A percentile compares a stretch with the other conserved stretches of the same genome.
Evolutionary conservation across 306 rosid genomes (phyloP).

Genomic region (Cucumis sativus): DNA sequence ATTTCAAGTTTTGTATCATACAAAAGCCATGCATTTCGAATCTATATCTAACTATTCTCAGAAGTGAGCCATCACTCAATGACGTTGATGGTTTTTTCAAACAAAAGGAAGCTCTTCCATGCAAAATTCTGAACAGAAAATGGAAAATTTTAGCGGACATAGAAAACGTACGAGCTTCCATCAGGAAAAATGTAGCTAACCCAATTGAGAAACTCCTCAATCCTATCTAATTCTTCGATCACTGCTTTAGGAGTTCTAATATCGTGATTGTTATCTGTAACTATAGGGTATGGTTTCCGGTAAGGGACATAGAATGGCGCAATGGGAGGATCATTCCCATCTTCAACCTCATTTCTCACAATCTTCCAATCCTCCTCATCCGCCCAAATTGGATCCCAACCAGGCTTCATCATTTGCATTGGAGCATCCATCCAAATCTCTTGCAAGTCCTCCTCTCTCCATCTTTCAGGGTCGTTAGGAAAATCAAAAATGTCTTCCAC

Average conservation of each 20-base stretch:
- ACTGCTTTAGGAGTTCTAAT: conserved; percentile 39
- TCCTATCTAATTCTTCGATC: conserved; percentile 81
- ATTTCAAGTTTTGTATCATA: neutral
- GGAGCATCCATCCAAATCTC: conserved; percentile 78
- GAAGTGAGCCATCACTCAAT: neutral
- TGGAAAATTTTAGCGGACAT: neutral
- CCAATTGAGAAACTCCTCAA: conserved; percentile 88
- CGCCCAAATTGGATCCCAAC: conserved; percentile 84
- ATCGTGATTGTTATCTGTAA: conserved; percentile 45
- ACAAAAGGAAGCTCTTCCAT: neutral
- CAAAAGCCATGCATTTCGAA: neutral
- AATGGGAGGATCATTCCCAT: conserved; percentile 47
- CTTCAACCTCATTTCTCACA: conserved; percentile 26
- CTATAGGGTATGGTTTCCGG: conserved; percentile 41
- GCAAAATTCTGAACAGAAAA: neutral
- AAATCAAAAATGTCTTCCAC: conserved; percentile 40
- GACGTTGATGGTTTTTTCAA: neutral
- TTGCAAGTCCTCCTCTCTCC: conserved; percentile 57
- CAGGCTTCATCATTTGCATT: conserved; percentile 31
- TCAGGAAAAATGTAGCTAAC: conserved; percentile 79
- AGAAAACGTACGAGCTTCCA: conserved; percentile 65
- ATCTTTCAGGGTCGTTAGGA: conserved; percentile 57
- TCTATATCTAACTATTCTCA: neutral
- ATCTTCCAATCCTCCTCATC: conserved; percentile 45
- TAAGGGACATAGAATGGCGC: conserved; percentile 76